These are phyloP conservation scores for Mesembryanthemum crystallinum DNA, from an alignment of 148 eudicot genomes.

Conservation along the genomic window DNA sequence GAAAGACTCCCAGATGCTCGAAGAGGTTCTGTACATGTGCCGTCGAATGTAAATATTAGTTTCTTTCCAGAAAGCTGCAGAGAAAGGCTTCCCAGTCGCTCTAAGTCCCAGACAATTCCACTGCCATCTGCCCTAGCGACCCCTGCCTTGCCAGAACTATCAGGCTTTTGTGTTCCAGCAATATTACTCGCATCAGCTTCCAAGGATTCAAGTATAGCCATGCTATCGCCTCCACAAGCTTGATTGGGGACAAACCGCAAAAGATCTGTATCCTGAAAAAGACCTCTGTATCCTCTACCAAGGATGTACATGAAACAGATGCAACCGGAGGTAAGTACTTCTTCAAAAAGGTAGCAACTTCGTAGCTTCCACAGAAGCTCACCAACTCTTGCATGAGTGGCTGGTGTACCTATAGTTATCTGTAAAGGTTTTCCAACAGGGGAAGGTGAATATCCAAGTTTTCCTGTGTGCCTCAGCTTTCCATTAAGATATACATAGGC, in stretches of 20 bases:
- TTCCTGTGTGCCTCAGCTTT: slow-evolving; percentile 85
- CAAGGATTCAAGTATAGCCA: slow-evolving; percentile 95
- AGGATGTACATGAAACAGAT: slow-evolving; percentile 96
- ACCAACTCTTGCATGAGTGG: slow-evolving; percentile 60
- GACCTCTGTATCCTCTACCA: slow-evolving; percentile 98
- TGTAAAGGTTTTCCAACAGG: slow-evolving; percentile 91
- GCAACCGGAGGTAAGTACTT: slow-evolving; percentile 85
- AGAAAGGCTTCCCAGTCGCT: slow-evolving; percentile 82
- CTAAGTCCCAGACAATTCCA: slow-evolving; percentile 97
- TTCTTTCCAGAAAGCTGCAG: slow-evolving; percentile 89
- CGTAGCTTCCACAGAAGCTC: slow-evolving; percentile 89
- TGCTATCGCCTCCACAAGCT: slow-evolving; percentile 97
- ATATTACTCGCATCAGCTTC: slow-evolving; percentile 65
- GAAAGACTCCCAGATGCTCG: slow-evolving; percentile 77
- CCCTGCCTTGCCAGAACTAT: slow-evolving; percentile 57
- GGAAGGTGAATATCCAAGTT: slow-evolving; percentile 97
- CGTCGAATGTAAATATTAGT: slow-evolving; percentile 97
- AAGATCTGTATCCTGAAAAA: slow-evolving; percentile 90
- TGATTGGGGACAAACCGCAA: slow-evolving; percentile 88
- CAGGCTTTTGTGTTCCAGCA: slow-evolving; percentile 66
- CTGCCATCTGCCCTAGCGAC: slow-evolving; percentile 72
- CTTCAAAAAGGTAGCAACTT: slow-evolving; percentile 95
- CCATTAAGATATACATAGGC: slow-evolving; percentile 93
- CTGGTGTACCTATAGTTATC: slow-evolving; percentile 91
- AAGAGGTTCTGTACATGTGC: slow-evolving; percentile 75